Evolutionary conservation across 345 rosid species (phyloP).

Genomic region (Melaleuca quinquenervia): DNA sequence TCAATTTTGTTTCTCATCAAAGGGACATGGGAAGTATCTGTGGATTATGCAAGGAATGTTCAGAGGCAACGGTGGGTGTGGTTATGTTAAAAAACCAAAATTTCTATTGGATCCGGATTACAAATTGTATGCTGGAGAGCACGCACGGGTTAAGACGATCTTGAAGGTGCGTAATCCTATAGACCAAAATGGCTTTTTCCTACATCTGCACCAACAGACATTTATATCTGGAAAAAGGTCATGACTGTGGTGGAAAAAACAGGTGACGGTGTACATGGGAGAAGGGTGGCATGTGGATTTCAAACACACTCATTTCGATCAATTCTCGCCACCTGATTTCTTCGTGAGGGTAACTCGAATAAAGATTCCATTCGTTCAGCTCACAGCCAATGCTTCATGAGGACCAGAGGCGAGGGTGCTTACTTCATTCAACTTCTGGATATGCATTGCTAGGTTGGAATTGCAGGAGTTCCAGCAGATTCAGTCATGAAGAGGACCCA

Average conservation of each 20-base stretch:
- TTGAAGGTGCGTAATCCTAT: slow-evolving; percentile 16
- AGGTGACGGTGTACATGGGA: slow-evolving; percentile 62
- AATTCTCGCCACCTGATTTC: slow-evolving; percentile 84
- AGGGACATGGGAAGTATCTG: slow-evolving; percentile 61
- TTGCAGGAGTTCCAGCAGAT: slow-evolving; percentile 43
- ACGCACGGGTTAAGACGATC: slow-evolving; percentile 13
- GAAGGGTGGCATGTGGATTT: slow-evolving; percentile 86
- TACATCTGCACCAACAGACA: not conserved
- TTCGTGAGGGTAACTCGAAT: slow-evolving; percentile 38
- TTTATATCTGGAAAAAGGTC: not conserved
- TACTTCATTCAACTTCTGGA: not conserved
- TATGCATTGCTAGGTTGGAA: slow-evolving; percentile 28
- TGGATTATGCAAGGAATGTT: slow-evolving; percentile 90
- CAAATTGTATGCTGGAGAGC: slow-evolving; percentile 33
- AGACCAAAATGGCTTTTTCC: slow-evolving; percentile 6
- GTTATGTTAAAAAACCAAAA: slow-evolving; percentile 69
- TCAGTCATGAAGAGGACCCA: not conserved
- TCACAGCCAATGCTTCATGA: not conserved
- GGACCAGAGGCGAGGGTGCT: not conserved
- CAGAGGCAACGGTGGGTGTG: slow-evolving; percentile 73
- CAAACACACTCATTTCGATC: slow-evolving; percentile 46
- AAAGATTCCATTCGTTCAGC: not conserved
- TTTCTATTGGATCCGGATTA: slow-evolving; percentile 27
- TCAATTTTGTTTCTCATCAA: not conserved
- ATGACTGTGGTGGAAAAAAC: not conserved